A percentile compares a stretch with the other conserved stretches of the same genome.
Conservation (phyloP, 805 yeast genomes). For the Wickerhamiella allomyrinae region DNA sequence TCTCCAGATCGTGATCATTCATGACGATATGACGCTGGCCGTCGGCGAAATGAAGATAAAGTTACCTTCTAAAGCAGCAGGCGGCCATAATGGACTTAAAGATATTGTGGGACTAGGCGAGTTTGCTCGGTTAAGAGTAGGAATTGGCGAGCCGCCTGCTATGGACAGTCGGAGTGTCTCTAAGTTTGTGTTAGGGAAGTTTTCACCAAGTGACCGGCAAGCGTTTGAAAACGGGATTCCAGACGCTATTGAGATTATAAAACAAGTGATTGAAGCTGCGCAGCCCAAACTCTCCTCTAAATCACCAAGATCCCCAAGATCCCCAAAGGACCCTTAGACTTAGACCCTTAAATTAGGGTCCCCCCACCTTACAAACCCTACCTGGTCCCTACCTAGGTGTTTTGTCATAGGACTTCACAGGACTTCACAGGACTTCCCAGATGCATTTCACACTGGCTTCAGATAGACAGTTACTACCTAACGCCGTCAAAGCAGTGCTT, state of each 20-base stretch:
- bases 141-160: slow-evolving; percentile 54
- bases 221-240: slow-evolving; percentile 27
- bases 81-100: slow-evolving; percentile 79
- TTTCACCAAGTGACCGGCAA: slow-evolving; percentile 33
- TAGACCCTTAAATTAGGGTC: no score
- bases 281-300: slow-evolving; percentile 1
- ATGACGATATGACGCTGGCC: slow-evolving; percentile 61
- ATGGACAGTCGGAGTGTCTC: slow-evolving; percentile 36
- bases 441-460: background rate
- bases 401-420: no score
- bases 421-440: background rate
- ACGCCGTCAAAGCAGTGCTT: slow-evolving; percentile 42
- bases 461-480: slow-evolving; percentile 17
- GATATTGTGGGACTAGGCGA: slow-evolving; percentile 38
- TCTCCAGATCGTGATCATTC: slow-evolving; percentile 38
- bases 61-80: slow-evolving; percentile 41
- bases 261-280: slow-evolving; percentile 6
- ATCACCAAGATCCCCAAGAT: no score
- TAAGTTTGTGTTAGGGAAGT: slow-evolving; percentile 44
- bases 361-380: no score
- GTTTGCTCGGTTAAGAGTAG: slow-evolving; percentile 57
- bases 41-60: slow-evolving; percentile 56
- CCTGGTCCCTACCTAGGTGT: no score
- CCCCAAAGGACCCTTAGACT: no score
- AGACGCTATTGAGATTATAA: slow-evolving; percentile 7